Conservation (phyloP, 164 flowering plant genomes). For the Chloranthus sessilifolius region DNA sequence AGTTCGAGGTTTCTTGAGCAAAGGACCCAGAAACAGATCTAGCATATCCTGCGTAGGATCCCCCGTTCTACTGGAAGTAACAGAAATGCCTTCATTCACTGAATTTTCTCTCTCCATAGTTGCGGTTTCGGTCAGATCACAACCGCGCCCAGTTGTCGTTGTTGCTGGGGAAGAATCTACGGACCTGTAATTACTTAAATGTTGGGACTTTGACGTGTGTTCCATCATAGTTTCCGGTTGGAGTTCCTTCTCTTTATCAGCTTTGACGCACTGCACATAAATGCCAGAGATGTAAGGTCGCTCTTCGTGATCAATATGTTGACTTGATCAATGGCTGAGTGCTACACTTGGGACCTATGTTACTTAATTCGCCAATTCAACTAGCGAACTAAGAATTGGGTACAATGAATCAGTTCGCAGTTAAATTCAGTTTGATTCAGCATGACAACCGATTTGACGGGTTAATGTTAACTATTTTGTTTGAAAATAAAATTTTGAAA, state of each 20-base stretch:
- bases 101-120: conserved; percentile 5
- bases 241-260: conserved; percentile 19
- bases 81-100: conserved; percentile 5
- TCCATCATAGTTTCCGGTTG: conserved; percentile 8
- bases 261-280: conserved; percentile 45
- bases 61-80: conserved; percentile 23
- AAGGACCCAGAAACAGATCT: conserved; percentile 59
- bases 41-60: conserved; percentile 66
- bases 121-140: conserved; percentile 4
- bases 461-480: too few species aligned
- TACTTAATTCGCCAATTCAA: too few species aligned
- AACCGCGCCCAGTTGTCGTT: conserved; percentile 4
- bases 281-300: neutral
- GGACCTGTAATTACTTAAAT: conserved; percentile 7
- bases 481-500: too few species aligned
- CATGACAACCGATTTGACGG: too few species aligned
- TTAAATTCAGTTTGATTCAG: too few species aligned
- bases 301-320: too few species aligned
- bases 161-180: conserved; percentile 4
- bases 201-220: conserved; percentile 12
- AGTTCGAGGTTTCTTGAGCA: conserved; percentile 34
- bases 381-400: too few species aligned
- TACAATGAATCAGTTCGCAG: too few species aligned
- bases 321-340: too few species aligned
- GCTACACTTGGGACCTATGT: too few species aligned